Base-by-base conservation (phyloP, 768 basidiomycete genomes). In the Pleurotus citrinopileatus region DNA sequence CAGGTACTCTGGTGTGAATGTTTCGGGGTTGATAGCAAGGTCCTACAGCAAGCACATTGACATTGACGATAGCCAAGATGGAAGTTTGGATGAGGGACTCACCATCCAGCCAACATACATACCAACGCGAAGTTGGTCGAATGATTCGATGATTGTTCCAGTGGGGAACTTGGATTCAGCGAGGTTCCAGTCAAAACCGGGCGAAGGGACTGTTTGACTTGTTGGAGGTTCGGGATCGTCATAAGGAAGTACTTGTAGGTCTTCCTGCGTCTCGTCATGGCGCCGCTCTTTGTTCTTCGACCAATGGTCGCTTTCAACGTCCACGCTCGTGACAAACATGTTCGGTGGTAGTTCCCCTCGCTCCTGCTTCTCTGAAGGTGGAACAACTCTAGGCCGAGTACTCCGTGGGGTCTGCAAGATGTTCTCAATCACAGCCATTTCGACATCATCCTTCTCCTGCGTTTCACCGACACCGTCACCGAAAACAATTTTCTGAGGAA, bases 281-380 rank as follows among this genome's bases (percentile, higher is more conserved):
- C 64, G 65, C 55, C 70, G 74, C 58, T 71, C 76, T 53, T 68
- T 67, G 55, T 70, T 72, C 32, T 60, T 57, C 17, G 56, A 50
- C 68, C 70, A 73, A 61, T 74, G 55, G 1, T 72, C 77, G 22
- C 72, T 77, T 60, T 87, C 86, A 22, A 89, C 84, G 56, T 90
- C 85, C 2, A 89, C 73, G 58, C 82, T 84, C 2, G 87, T 89
- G 28, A 90, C 84, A 56, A 90, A 82, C 60, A 90, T 63, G 48
- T 86, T 83, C 3, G 71, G 60, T 0, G 88, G 88, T 6, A 90
- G 60, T 43, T 69, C 61, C 15, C 79, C 80, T 3, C 48, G 59
- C 26, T 71, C 74, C 46, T 79, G 67, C 42, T 81, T 78, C 61
- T 84, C 79, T 3, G 88, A 89, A 0, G 88, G 88, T 2, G 87